Conservation (phyloP, 78 protist genomes). For the Polysphondylium violaceum region DNA sequence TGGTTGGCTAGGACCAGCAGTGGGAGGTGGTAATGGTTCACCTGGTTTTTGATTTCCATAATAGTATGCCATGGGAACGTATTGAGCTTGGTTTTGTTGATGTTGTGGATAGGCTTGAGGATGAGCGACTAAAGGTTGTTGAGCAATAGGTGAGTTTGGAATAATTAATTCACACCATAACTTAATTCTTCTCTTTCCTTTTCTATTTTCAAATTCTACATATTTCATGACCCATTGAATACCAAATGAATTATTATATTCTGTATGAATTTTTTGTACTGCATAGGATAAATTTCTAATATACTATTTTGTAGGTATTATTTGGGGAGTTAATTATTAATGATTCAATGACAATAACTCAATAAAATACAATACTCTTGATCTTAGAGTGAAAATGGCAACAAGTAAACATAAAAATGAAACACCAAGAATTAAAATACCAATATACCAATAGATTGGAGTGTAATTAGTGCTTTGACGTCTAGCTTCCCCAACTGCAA, state of each 20-base stretch:
- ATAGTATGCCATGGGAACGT: slow-evolving; percentile 66
- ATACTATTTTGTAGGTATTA: neutral
- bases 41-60: neutral
- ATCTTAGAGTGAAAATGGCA: slow-evolving; percentile 30
- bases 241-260: slow-evolving; percentile 24
- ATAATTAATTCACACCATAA: slow-evolving; percentile 64
- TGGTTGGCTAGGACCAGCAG: neutral
- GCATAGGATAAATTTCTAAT: slow-evolving; percentile 43
- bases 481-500: slow-evolving; percentile 66
- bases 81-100: slow-evolving; percentile 13
- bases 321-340: neutral
- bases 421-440: slow-evolving; percentile 48
- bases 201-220: slow-evolving; percentile 68
- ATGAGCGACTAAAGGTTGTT: slow-evolving; percentile 26
- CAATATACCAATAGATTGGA: slow-evolving; percentile 79
- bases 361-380: slow-evolving; percentile 16
- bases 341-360: neutral
- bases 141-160: slow-evolving; percentile 6
- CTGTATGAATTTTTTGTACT: slow-evolving; percentile 29
- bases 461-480: slow-evolving; percentile 3
- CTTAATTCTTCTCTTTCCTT: slow-evolving; percentile 36
- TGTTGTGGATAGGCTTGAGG: neutral
- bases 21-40: slow-evolving; percentile 13
- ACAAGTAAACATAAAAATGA: slow-evolving; percentile 27
- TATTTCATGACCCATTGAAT: slow-evolving; percentile 32